Percentiles rank a stretch among this genome's conserved stretches.
Conservation (phyloP, 2,329 filamentous ascomycete species). For the Neodidymelliopsis sp. region DNA sequence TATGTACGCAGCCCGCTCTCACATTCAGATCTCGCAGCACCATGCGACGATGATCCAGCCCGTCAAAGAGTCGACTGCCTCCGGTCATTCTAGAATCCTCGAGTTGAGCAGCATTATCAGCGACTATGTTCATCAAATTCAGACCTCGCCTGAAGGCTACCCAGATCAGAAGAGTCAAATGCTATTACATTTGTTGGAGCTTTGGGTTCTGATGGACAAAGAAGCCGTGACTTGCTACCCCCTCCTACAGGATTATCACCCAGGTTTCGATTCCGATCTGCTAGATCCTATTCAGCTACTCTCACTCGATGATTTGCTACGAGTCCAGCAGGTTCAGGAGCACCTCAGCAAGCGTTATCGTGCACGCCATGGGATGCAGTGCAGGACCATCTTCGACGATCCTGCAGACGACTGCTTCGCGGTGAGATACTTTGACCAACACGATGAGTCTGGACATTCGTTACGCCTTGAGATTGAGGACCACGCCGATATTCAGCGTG, state of each 20-base stretch:
- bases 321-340: conserved; percentile 59
- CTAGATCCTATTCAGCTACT: conserved; percentile 65
- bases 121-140: conserved; percentile 17
- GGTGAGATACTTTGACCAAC: conserved; percentile 53
- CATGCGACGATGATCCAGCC: conserved; percentile 13
- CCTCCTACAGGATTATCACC: conserved; percentile 60
- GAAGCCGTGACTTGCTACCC: conserved; percentile 54
- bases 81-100: conserved; percentile 4
- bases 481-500: conserved; percentile 35
- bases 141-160: conserved; percentile 51
- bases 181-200: conserved; percentile 62
- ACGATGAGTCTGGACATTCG: conserved; percentile 30
- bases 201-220: conserved; percentile 66
- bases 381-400: conserved; percentile 58
- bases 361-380: conserved; percentile 5
- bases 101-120: conserved; percentile 53
- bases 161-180: conserved; percentile 61
- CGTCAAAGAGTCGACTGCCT: conserved; percentile 36
- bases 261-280: conserved; percentile 58
- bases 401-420: conserved; percentile 56
- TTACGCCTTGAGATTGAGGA: conserved; percentile 48
- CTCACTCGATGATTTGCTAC: conserved; percentile 56
- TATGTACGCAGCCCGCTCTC: conserved; percentile 24
- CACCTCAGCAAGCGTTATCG: conserved; percentile 56
- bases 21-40: conserved; percentile 35